A percentile compares a stretch with the other conserved stretches of the same genome.
These are phyloP conservation scores for Zarea fungicola DNA, from an alignment of 2,329 filamentous ascomycete species.

Conservation along the genomic window DNA sequence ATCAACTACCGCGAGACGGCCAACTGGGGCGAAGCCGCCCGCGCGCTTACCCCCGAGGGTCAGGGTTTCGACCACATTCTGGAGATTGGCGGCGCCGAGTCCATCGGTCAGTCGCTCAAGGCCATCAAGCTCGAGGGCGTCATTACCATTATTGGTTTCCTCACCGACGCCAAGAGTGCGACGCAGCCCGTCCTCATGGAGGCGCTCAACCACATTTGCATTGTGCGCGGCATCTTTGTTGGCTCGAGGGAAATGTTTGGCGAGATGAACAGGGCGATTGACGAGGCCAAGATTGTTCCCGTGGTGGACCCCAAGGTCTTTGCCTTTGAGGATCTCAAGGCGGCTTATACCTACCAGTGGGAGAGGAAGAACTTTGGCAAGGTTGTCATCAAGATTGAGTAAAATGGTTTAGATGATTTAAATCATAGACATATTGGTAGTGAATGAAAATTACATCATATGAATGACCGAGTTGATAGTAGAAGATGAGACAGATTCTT, in stretches of 20 bases:
- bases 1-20: constrained; percentile 43
- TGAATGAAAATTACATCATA: no score
- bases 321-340: constrained; percentile 30
- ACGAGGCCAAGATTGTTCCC: constrained; percentile 39
- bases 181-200: constrained; percentile 29
- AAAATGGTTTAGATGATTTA: no score
- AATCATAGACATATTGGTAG: no score
- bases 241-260: constrained; percentile 44
- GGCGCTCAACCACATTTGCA: constrained; percentile 30
- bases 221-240: constrained; percentile 40
- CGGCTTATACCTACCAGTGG: constrained; percentile 26
- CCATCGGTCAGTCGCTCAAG: constrained; percentile 39
- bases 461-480: no score
- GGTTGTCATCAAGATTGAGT: no score
- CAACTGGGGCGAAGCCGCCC: constrained; percentile 41
- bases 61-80: constrained; percentile 43
- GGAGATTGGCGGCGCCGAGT: constrained; percentile 41
- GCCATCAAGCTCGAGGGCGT: constrained; percentile 42
- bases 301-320: constrained; percentile 42
- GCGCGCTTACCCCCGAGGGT: constrained; percentile 34
- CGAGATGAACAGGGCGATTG: constrained; percentile 46
- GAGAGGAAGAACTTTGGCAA: constrained; percentile 28
- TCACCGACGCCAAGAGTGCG: constrained; percentile 21
- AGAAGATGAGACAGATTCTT: no score
- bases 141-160: constrained; percentile 37